Percentiles rank a stretch among this genome's conserved stretches.
These are phyloP conservation scores for Tephrocybe sp. DNA, from an alignment of 768 basidiomycete species.

Conservation along the genomic window DNA sequence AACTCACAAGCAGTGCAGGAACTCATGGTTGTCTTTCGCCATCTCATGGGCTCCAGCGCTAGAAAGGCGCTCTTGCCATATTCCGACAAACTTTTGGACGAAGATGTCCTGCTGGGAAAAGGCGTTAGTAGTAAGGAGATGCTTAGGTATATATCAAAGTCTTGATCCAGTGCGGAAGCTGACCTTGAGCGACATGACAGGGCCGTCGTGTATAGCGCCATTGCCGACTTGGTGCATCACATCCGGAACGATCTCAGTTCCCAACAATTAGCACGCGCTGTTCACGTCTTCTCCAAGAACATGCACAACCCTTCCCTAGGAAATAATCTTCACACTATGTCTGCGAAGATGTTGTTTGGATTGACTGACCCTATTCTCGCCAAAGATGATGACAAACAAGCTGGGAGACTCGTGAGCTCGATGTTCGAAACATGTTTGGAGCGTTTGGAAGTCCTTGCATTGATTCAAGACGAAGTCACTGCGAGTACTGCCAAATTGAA, in stretches of 20 bases:
- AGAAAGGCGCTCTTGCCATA: constrained; percentile 77
- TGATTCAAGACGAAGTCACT: constrained; percentile 57
- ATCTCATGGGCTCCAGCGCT: constrained; percentile 79
- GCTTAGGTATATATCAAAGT: constrained; percentile 64
- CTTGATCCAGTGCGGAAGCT: not conserved
- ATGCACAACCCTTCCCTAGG: constrained; percentile 87
- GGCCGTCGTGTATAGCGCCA: constrained; percentile 79
- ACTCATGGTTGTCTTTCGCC: constrained; percentile 88
- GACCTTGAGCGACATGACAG: constrained; percentile 35
- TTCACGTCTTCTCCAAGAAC: constrained; percentile 83
- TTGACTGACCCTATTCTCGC: constrained; percentile 79
- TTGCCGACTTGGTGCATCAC: constrained; percentile 94
- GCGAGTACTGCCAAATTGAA: constrained; percentile 49
- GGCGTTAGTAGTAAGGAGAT: constrained; percentile 85
- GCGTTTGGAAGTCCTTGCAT: constrained; percentile 78
- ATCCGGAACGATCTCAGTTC: constrained; percentile 79
- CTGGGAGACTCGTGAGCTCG: constrained; percentile 65
- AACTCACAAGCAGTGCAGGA: constrained; percentile 53
- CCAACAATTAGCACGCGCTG: constrained; percentile 72
- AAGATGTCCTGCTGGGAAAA: constrained; percentile 83
- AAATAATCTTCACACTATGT: constrained; percentile 82
- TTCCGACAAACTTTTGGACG: constrained; percentile 89
- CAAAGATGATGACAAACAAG: constrained; percentile 72
- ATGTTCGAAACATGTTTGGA: constrained; percentile 85
- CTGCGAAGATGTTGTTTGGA: constrained; percentile 90